Conservation (phyloP, 2,329 filamentous ascomycete genomes). For the Talaromyces sp. region DNA sequence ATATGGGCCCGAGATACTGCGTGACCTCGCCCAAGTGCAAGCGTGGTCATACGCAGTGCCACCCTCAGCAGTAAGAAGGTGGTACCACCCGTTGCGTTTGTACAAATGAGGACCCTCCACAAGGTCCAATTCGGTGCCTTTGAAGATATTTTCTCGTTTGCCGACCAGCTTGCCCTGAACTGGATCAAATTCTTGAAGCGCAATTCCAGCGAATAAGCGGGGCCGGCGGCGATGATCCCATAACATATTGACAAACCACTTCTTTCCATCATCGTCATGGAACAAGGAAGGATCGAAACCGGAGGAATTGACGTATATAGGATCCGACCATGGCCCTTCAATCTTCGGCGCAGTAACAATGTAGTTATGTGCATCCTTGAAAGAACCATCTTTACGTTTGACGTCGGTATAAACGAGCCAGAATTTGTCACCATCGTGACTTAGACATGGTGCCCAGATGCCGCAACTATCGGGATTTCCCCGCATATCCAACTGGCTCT, state of each 20-base stretch:
- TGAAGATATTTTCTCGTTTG: constrained; percentile 14
- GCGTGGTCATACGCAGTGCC: constrained; percentile 50
- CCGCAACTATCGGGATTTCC: constrained; percentile 27
- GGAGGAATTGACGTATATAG: constrained; percentile 49
- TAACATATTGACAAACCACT: constrained; percentile 19
- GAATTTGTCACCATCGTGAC: constrained; percentile 45
- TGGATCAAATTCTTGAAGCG: constrained; percentile 17
- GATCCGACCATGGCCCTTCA: constrained; percentile 45
- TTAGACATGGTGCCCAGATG: constrained; percentile 47
- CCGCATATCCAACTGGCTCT: constrained; percentile 26
- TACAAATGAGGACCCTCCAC: constrained; percentile 54
- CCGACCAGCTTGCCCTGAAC: constrained; percentile 12
- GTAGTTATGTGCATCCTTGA: constrained; percentile 58
- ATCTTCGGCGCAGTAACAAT: constrained; percentile 45
- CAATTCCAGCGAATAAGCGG: constrained; percentile 13
- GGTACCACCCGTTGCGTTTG: constrained; percentile 49
- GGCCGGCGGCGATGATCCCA: constrained; percentile 16
- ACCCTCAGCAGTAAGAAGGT: constrained; percentile 50
- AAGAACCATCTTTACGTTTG: constrained; percentile 64
- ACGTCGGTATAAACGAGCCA: constrained; percentile 45
- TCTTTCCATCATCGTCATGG: constrained; percentile 43
- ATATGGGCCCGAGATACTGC: constrained; percentile 47
- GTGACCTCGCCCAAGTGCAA: constrained; percentile 49
- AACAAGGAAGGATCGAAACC: constrained; percentile 56
- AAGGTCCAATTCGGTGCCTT: constrained; percentile 16